Evolutionary conservation across 108 stramenopile species (phyloP), one percentile per base, ranked within the genome.

Genomic region (Heterococcus sp.): DNA sequence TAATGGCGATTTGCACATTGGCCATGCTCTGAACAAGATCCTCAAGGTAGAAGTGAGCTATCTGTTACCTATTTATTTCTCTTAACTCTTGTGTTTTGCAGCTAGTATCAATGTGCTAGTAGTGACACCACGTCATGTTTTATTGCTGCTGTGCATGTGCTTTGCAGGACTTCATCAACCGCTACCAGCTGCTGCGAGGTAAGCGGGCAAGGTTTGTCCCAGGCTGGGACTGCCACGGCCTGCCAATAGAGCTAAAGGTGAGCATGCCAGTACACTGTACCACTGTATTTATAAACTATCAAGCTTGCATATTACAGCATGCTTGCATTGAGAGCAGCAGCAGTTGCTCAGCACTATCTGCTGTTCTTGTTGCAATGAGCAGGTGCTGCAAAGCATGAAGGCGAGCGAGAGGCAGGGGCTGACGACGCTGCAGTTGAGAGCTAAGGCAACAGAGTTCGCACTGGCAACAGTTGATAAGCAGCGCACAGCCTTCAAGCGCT

Each of bases 201-300:
- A 93, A 92, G 64, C 93, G 97, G 78, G 96, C 96, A 1, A 92
- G 93, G 74, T 99, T 94, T 81, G 91, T 98, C 35, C 98, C 98
- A 3, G 98, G 98, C n/a, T 99, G 98, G 98, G 98, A 99, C 91
- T 96, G 96, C 78, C 98, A 99, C 83, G 98, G 98, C 33, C 89
- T 99, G 37, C 98, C 98, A 65, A 99, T 99, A 84, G 98, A 99
- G 87, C 89, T 98, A 75, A 99, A 99, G 85, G 76, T 70, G 1
- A 2, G 40, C 46, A 58, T 58, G 46, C 46, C n/a, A n/a, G n/a
- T n/a, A n/a, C n/a, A n/a, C n/a, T n/a, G n/a, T n/a, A n/a, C n/a
- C n/a, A n/a, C n/a, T n/a, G n/a, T n/a, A n/a, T n/a, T n/a, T n/a
- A n/a, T n/a, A n/a, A n/a, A n/a, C n/a, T n/a, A n/a, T n/a, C n/a